A percentile compares a stretch with the other conserved stretches of the same genome.
phyloP scores from a whole-genome alignment of 2,329 filamentous ascomycete species.

The Sporothrix sp. region DNA sequence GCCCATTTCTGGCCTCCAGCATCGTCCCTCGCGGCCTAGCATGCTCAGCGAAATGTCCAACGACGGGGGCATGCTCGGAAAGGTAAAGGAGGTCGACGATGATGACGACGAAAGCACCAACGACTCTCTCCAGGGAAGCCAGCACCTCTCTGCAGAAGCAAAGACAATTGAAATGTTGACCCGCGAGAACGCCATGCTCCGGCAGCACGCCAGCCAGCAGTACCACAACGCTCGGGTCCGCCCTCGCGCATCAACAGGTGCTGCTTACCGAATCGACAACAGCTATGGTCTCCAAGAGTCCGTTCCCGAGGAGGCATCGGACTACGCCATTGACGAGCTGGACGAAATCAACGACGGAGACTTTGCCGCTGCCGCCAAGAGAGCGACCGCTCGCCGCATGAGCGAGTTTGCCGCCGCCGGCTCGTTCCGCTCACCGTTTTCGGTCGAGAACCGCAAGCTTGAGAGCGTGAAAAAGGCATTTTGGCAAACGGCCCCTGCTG shows the following conservation, averaged over 20 bases:
- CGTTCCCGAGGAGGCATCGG: conserved; percentile 51
- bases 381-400: conserved; percentile 42
- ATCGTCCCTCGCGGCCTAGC: conserved; percentile 69
- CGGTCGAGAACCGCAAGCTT: conserved; percentile 51
- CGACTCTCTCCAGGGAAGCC: conserved; percentile 43
- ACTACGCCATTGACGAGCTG: conserved; percentile 63
- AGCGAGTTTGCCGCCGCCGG: conserved; percentile 39
- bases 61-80: conserved; percentile 52
- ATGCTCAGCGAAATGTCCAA: conserved; percentile 65
- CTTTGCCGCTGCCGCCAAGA: conserved; percentile 33
- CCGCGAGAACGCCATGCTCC: conserved; percentile 52
- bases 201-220: conserved; percentile 42
- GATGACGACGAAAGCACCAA: conserved; percentile 49
- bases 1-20: conserved; percentile 57
- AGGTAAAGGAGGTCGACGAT: conserved; percentile 61
- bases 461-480: conserved; percentile 58
- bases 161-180: conserved; percentile 55
- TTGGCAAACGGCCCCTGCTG: conserved; percentile 61
- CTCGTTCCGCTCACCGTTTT: conserved; percentile 38
- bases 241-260: conserved; percentile 48
- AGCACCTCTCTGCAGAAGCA: conserved; percentile 44
- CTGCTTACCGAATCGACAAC: conserved; percentile 43
- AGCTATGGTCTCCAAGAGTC: conserved; percentile 50
- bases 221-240: conserved; percentile 46
- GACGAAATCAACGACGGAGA: conserved; percentile 51